Base-by-base conservation (phyloP, 2,329 filamentous ascomycete genomes). In the Pyrenophora teres region DNA sequence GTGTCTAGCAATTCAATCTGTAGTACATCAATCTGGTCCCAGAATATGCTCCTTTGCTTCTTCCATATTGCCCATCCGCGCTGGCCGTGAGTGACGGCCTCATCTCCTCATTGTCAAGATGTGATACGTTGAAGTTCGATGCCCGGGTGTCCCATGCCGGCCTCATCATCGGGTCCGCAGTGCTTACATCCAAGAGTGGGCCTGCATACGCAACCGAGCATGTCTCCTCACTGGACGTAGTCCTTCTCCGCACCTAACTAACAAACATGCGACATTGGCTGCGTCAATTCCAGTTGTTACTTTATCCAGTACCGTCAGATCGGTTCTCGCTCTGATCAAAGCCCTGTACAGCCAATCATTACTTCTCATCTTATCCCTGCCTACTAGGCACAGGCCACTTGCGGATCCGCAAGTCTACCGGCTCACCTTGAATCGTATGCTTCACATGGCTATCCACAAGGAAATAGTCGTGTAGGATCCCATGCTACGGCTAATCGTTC, bases 351-450 rank as follows among this genome's bases (percentile, higher is more conserved):
- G 39, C 67, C 67, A 69, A 70, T 70, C 57, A 66, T 13, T 19
- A 25, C 33, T 9, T 44, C n/a, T 39, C 27, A 50, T 54, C 46
- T 38, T 53, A 51, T 48, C 54, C 50, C 15, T 54, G 45, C 40
- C 16, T 31, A 27, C 18, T 25, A 43, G 43, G 50, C 50, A 47
- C 48, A 55, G 50, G 40, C 50, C 48, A 32, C 19, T 50, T 70
- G 68, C 69, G 68, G 69, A 70, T 69, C 68, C 68, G 68, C 68
- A 68, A 46, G 46, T 47, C 43, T 50, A 36, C 55, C 52, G 60
- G 35, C 53, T 35, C 36, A 32, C 38, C 42, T 36, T 37, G 36
- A 52, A 32, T 48, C 40, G 16, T 46, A 52, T 45, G 47, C 51
- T 51, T 54, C 50, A 41, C 44, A 35, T 42, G 33, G 40, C 6